phyloP scores from a whole-genome alignment of 768 basidiomycete species.

The Rhodotorula diobovata region DNA sequence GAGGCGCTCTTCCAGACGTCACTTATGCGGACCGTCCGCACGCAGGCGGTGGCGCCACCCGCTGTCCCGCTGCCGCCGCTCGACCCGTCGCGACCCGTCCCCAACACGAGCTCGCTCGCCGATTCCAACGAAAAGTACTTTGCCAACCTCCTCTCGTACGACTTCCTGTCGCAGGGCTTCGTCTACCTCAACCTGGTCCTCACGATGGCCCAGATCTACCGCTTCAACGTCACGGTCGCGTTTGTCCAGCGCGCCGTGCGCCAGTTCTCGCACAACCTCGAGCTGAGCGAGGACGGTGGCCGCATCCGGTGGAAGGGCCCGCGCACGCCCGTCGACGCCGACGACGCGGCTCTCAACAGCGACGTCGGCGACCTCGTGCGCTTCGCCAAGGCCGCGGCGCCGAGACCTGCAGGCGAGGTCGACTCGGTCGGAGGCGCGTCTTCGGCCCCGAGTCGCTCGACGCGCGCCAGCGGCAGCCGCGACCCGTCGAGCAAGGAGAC shows the following conservation, averaged over 20 bases:
- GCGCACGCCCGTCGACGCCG: background rate
- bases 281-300: slow-evolving; percentile 23
- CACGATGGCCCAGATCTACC: slow-evolving; percentile 31
- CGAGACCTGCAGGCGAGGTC: no score
- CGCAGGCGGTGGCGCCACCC: background rate
- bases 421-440: background rate
- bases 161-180: slow-evolving; percentile 31
- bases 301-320: slow-evolving; percentile 24
- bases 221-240: slow-evolving; percentile 29
- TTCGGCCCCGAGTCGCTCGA: background rate
- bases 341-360: background rate
- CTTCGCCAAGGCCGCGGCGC: background rate
- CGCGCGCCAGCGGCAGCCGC: background rate
- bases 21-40: background rate
- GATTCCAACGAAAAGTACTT: slow-evolving; percentile 33
- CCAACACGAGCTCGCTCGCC: background rate
- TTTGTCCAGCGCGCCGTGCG: slow-evolving; percentile 33
- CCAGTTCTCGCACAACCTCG: slow-evolving; percentile 25
- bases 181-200: slow-evolving; percentile 38
- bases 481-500: background rate
- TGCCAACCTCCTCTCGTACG: slow-evolving; percentile 34
- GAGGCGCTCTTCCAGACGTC: slow-evolving; percentile 34
- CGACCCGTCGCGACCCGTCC: background rate
- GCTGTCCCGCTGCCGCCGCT: no score
- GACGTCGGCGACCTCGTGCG: background rate